phyloP scores from a whole-genome alignment of 805 yeast genomes.

The Wickerhamiella bombiphila region DNA sequence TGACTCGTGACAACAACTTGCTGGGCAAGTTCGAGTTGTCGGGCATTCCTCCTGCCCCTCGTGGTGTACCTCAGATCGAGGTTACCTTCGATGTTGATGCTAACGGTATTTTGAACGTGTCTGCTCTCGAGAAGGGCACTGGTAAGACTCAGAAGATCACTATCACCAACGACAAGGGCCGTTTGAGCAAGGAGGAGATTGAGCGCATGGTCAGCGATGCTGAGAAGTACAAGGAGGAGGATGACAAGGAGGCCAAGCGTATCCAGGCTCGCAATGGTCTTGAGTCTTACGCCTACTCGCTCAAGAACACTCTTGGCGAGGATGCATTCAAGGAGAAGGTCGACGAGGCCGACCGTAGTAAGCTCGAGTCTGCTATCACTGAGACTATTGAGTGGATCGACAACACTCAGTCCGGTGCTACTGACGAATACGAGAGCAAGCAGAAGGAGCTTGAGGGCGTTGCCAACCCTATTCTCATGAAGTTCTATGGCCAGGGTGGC shows the following conservation, averaged over 20 bases:
- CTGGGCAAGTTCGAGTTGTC: slow-evolving; percentile 93
- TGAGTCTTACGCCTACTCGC: slow-evolving; percentile 88
- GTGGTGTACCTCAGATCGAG: slow-evolving; percentile 97
- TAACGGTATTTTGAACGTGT: slow-evolving; percentile 91
- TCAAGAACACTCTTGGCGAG: slow-evolving; percentile 70
- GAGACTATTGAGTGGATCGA: slow-evolving; percentile 58
- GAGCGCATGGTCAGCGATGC: slow-evolving; percentile 98
- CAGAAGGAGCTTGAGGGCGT: slow-evolving; percentile 91
- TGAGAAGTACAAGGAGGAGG: slow-evolving; percentile 93
- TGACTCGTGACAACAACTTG: slow-evolving; percentile 89
- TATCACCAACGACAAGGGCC: slow-evolving; percentile 97
- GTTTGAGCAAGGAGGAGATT: slow-evolving; percentile 92
- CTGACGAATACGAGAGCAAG: slow-evolving; percentile 82
- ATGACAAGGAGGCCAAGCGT: slow-evolving; percentile 87
- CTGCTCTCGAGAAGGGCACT: slow-evolving; percentile 95
- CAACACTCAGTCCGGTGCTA: slow-evolving; percentile 78
- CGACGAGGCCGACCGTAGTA: slow-evolving; percentile 18
- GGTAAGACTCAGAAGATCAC: slow-evolving; percentile 96
- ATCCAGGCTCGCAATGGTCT: slow-evolving; percentile 87
- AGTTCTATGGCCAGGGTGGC: slow-evolving; percentile 82
- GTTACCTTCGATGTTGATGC: slow-evolving; percentile 96
- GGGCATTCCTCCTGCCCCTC: slow-evolving; percentile 97
- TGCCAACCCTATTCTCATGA: slow-evolving; percentile 94
- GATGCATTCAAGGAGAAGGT: slow-evolving; percentile 61
- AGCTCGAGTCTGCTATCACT: slow-evolving; percentile 20